Percentiles rank a stretch among this genome's conserved stretches.
Evolutionary conservation across 257 asterid genomes (phyloP).

Genomic region (Capsicum baccatum): DNA sequence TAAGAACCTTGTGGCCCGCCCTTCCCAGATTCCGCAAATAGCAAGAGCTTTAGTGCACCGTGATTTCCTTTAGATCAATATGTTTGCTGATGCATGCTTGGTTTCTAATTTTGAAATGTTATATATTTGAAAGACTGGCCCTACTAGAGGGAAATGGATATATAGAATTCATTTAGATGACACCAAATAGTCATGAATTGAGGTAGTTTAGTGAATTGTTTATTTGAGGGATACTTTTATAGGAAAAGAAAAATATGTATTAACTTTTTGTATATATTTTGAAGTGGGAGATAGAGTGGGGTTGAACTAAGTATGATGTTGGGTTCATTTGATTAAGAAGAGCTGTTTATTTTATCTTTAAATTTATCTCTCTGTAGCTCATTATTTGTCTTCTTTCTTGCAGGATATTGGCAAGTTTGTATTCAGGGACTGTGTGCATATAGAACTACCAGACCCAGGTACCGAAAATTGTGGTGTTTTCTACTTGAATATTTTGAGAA

Average conservation of each 20-base stretch:
- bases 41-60: too few species aligned
- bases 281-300: slow-evolving; percentile 8
- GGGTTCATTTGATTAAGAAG: background rate
- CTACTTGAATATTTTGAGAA: background rate
- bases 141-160: background rate
- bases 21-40: too few species aligned
- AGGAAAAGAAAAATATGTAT: background rate
- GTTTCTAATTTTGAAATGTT: background rate
- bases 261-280: background rate
- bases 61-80: background rate
- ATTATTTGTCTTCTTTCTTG: slow-evolving; percentile 25
- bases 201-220: background rate
- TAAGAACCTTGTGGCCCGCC: too few species aligned
- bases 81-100: background rate
- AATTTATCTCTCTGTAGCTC: background rate
- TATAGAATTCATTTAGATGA: slow-evolving; percentile 8
- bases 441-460: slow-evolving; percentile 99
- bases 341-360: background rate
- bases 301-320: background rate
- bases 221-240: slow-evolving; percentile 14
- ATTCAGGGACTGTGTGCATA: slow-evolving; percentile 86
- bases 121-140: background rate
- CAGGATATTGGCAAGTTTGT: slow-evolving; percentile 94
- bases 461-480: slow-evolving; percentile 19
- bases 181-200: background rate